Evolutionary conservation across 2,329 filamentous ascomycete genomes (phyloP).

Genomic region (Alternaria sp.): DNA sequence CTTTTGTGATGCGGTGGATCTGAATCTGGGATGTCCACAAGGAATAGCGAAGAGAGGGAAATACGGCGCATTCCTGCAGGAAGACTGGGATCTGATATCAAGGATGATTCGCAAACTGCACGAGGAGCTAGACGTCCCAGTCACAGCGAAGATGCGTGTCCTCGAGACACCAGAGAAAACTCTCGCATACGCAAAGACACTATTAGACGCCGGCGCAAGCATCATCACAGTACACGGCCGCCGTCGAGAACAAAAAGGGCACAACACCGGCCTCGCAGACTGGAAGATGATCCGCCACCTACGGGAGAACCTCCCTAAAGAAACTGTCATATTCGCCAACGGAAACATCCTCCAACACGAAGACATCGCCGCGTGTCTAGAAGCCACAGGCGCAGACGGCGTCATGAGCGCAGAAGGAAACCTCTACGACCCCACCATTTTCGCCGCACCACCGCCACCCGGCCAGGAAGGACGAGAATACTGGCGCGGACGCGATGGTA

Average conservation of each 20-base stretch:
- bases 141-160: slow-evolving; percentile 94
- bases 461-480: slow-evolving; percentile 77
- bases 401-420: slow-evolving; percentile 98
- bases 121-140: slow-evolving; percentile 76
- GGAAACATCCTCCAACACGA: slow-evolving; percentile 85
- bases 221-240: slow-evolving; percentile 93
- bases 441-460: slow-evolving; percentile 69
- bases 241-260: slow-evolving; percentile 89
- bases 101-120: slow-evolving; percentile 85
- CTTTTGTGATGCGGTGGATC: slow-evolving; percentile 91
- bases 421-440: slow-evolving; percentile 88
- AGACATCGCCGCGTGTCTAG: slow-evolving; percentile 79
- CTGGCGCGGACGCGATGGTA: slow-evolving; percentile 80
- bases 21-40: slow-evolving; percentile 96
- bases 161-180: slow-evolving; percentile 87
- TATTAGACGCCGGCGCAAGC: slow-evolving; percentile 85
- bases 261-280: slow-evolving; percentile 91
- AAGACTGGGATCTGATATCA: slow-evolving; percentile 84
- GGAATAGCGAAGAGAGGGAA: slow-evolving; percentile 89
- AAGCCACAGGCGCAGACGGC: slow-evolving; percentile 84
- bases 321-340: slow-evolving; percentile 96
- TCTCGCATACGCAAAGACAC: slow-evolving; percentile 85
- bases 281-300: slow-evolving; percentile 86
- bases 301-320: slow-evolving; percentile 79
- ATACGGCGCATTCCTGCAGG: slow-evolving; percentile 94